phyloP scores from a whole-genome alignment of 805 yeast species.

The Candida ponderosae region DNA sequence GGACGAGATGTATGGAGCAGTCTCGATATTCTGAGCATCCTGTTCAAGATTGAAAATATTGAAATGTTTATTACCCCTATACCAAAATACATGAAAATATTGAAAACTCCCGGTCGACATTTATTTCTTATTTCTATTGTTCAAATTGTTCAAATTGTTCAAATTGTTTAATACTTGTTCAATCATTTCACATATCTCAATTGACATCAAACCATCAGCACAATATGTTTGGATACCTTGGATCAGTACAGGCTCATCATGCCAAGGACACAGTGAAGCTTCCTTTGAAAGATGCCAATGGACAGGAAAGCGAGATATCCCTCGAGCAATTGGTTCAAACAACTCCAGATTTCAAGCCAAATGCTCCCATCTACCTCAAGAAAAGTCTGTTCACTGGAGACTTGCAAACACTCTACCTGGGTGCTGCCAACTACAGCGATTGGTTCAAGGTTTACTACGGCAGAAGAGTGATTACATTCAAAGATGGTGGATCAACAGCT shows the following conservation, averaged over 20 bases:
- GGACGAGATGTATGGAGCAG: neutral
- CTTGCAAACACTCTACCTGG: constrained; percentile 69
- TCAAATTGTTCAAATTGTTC: too few relatives aligned
- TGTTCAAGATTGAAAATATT: too few relatives aligned
- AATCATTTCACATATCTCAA: too few relatives aligned
- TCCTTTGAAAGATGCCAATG: constrained; percentile 10
- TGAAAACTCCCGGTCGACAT: too few relatives aligned
- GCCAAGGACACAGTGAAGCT: constrained; percentile 19
- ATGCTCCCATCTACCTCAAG: constrained; percentile 45
- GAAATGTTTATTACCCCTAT: too few relatives aligned
- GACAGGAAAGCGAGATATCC: constrained; percentile 10
- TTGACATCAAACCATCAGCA: neutral
- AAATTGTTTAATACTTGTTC: too few relatives aligned
- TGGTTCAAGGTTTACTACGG: constrained; percentile 63
- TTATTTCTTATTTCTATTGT: too few relatives aligned
- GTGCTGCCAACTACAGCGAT: constrained; percentile 42
- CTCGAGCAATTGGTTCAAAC: constrained; percentile 11
- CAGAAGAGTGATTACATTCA: constrained; percentile 47
- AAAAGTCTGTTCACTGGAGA: constrained; percentile 67
- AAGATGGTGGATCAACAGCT: constrained; percentile 67
- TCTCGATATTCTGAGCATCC: too few relatives aligned
- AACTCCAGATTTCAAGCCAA: constrained; percentile 39
- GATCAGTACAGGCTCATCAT: constrained; percentile 15
- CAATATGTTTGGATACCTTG: constrained; percentile 22
- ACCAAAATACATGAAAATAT: too few relatives aligned